Conservation (phyloP, 2,329 filamentous ascomycete genomes). For the Hypomyces perniciosus region DNA sequence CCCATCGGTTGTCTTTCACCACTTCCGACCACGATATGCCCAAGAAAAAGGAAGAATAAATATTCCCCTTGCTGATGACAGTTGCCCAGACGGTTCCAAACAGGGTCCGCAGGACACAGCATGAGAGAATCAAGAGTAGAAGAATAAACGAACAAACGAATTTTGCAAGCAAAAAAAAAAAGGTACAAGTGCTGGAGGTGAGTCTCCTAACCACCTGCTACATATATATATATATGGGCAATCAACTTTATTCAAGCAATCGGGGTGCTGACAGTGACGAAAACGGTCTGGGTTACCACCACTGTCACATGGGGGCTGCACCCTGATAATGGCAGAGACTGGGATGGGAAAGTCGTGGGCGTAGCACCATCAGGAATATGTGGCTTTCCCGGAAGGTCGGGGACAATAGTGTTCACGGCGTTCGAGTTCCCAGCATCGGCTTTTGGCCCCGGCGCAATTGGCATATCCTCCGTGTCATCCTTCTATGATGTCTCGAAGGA, state of each 20-base stretch:
- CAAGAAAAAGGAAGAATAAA: conserved; percentile 5
- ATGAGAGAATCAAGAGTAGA: conserved; percentile 1
- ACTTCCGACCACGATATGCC: not conserved
- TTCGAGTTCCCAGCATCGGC: not conserved
- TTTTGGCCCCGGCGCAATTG: conserved; percentile 1
- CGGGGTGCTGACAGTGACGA: not conserved
- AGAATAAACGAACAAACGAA: not conserved
- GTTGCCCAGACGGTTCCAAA: not conserved
- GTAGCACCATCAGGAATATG: not conserved
- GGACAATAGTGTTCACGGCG: not conserved
- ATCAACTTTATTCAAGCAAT: conserved; percentile 11
- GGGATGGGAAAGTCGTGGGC: not conserved
- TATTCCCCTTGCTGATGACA: not conserved
- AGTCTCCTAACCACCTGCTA: not conserved
- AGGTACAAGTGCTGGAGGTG: not conserved
- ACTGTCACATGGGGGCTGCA: conserved; percentile 1
- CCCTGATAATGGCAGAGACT: not conserved
- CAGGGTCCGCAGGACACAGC: not conserved
- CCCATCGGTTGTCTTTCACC: not conserved
- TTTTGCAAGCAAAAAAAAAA: not conserved
- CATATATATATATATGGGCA: conserved; percentile 10
- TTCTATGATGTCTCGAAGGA: conserved; percentile 34
- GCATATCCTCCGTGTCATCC: conserved; percentile 9
- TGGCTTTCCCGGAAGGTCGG: conserved; percentile 1
- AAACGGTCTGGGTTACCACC: conserved; percentile 4